Evolutionary conservation across 805 yeast genomes (phyloP).

Genomic region (Metschnikowia noctiluminum): DNA sequence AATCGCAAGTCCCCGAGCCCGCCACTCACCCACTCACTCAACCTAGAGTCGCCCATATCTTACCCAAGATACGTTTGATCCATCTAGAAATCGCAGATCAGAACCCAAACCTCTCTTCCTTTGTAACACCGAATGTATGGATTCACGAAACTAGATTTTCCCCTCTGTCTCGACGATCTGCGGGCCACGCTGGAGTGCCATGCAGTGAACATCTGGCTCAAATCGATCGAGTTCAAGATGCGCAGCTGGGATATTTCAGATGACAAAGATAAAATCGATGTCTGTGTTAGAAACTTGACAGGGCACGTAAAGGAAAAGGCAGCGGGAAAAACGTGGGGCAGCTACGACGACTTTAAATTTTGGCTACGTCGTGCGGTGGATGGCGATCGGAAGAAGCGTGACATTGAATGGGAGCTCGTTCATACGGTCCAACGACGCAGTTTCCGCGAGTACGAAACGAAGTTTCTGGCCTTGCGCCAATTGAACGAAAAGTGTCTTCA

Average conservation of each 20-base stretch:
- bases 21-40: neutral
- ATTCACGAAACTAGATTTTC: constrained; percentile 4
- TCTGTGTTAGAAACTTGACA: constrained; percentile 4
- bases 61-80: neutral
- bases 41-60: neutral
- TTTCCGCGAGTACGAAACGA: constrained; percentile 4
- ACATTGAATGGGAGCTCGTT: neutral
- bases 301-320: neutral
- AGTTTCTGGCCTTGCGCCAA: neutral
- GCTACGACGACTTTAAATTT: neutral
- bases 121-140: neutral
- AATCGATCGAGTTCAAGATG: constrained; percentile 1
- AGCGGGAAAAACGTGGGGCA: neutral
- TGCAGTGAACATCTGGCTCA: neutral
- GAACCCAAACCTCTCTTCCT: neutral
- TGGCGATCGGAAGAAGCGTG: neutral
- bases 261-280: constrained; percentile 1
- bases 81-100: neutral
- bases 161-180: neutral
- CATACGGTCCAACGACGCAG: constrained; percentile 1
- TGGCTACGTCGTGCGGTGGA: constrained; percentile 1
- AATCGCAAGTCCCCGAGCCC: too few relatives aligned
- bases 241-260: constrained; percentile 4
- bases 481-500: neutral
- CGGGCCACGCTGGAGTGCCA: neutral